Percentiles rank a stretch among this genome's conserved stretches.
These are phyloP conservation scores for Eutrema heterophyllum DNA, from an alignment of 345 rosid species.

Conservation along the genomic window DNA sequence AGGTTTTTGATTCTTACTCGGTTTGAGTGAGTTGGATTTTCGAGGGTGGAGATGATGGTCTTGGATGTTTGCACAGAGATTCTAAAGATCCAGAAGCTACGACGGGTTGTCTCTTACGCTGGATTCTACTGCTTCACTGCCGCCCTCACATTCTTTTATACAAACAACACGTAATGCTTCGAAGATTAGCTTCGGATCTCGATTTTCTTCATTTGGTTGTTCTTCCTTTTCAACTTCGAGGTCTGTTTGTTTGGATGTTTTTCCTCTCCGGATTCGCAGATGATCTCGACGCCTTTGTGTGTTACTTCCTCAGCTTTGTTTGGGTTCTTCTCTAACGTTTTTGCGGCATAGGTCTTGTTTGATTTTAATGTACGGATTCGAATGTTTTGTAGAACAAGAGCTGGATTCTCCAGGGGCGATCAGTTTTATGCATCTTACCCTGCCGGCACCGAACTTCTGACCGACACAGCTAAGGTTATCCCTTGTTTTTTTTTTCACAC, in stretches of 20 bases:
- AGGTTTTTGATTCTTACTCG: not conserved
- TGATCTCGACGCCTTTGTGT: not conserved
- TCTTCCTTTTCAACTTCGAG: not conserved
- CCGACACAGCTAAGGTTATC: constrained; percentile 67
- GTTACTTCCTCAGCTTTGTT: not conserved
- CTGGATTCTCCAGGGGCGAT: constrained; percentile 79
- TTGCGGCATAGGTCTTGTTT: not conserved
- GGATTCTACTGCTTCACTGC: constrained; percentile 65
- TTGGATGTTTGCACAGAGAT: constrained; percentile 45
- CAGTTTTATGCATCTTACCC: constrained; percentile 93
- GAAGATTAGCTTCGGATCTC: not conserved
- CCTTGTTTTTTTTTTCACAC: not conserved
- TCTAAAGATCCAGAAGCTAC: constrained; percentile 76
- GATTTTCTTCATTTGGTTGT: not conserved
- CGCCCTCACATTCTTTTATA: constrained; percentile 55
- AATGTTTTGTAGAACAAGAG: constrained; percentile 64
- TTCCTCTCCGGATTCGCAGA: not conserved
- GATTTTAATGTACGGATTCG: constrained; percentile 3
- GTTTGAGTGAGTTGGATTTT: not conserved
- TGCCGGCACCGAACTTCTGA: constrained; percentile 85
- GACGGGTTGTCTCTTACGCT: constrained; percentile 65
- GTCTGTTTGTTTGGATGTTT: not conserved
- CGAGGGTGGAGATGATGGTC: constrained; percentile 28
- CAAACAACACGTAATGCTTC: constrained; percentile 70
- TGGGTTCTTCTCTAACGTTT: not conserved